These are phyloP conservation scores for Rhododendron griersonianum DNA, from an alignment of 148 eudicot genomes.

Conservation along the genomic window DNA sequence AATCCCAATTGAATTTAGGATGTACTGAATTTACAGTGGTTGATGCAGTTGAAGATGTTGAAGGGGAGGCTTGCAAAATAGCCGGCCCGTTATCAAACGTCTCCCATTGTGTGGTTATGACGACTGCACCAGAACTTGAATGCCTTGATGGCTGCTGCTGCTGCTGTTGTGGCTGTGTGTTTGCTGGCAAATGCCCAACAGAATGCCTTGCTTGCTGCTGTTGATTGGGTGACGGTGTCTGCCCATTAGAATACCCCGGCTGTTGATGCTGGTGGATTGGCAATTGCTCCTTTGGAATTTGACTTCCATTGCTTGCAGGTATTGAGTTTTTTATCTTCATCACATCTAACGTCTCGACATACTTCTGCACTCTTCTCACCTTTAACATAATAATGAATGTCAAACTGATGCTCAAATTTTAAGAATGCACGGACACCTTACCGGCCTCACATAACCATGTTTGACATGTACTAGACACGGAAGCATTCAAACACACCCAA, in stretches of 20 bases:
- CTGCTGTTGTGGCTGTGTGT: slow-evolving; percentile 12
- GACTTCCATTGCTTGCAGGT: slow-evolving; percentile 35
- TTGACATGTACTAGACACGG: neutral
- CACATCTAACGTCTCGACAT: slow-evolving; percentile 73
- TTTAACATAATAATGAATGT: slow-evolving; percentile 19
- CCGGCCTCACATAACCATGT: neutral
- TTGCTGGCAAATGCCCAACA: slow-evolving; percentile 34
- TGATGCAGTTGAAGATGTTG: slow-evolving; percentile 33
- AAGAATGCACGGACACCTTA: neutral
- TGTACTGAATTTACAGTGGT: slow-evolving; percentile 25
- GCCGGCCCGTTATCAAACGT: slow-evolving; percentile 62
- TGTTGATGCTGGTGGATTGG: slow-evolving; percentile 20
- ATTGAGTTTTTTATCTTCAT: slow-evolving; percentile 59
- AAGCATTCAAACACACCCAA: neutral
- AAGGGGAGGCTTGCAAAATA: slow-evolving; percentile 22
- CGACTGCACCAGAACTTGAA: slow-evolving; percentile 59
- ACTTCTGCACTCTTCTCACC: slow-evolving; percentile 86
- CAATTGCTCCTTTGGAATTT: slow-evolving; percentile 17
- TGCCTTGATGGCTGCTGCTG: slow-evolving; percentile 31
- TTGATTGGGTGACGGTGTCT: slow-evolving; percentile 36
- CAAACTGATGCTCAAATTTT: neutral
- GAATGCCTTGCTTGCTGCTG: slow-evolving; percentile 47
- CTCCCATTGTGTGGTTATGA: slow-evolving; percentile 93
- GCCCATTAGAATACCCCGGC: slow-evolving; percentile 30
- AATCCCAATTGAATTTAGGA: slow-evolving; percentile 75